These are phyloP conservation scores for Mycena galericulata DNA, from an alignment of 768 basidiomycete species.

Conservation along the genomic window DNA sequence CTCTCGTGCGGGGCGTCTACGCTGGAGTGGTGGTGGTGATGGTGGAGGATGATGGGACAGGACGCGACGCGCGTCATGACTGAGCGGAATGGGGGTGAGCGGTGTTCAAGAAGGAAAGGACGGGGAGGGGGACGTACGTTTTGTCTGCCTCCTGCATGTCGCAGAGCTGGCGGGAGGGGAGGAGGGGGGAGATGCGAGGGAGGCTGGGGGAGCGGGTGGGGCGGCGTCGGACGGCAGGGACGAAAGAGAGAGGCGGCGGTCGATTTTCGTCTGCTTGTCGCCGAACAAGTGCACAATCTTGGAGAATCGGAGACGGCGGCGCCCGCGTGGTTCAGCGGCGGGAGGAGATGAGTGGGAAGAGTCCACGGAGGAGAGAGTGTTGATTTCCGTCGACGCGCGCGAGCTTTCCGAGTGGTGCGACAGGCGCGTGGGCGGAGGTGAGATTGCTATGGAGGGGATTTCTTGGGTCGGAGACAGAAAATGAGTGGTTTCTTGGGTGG, in stretches of 20 bases:
- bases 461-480: neutral
- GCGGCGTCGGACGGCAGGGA: neutral
- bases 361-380: neutral
- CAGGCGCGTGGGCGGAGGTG: constrained; percentile 20
- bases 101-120: too few relatives aligned
- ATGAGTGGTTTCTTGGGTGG: neutral
- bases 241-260: constrained; percentile 2
- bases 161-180: neutral
- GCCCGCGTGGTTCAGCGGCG: neutral
- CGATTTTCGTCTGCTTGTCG: constrained; percentile 18
- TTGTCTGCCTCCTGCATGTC: too few relatives aligned
- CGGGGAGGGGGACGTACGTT: too few relatives aligned
- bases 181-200: neutral
- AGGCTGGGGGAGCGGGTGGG: neutral
- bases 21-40: constrained; percentile 1
- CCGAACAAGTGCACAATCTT: constrained; percentile 24
- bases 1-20: neutral
- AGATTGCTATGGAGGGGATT: constrained; percentile 13
- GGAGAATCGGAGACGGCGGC: constrained; percentile 24
- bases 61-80: constrained; percentile 26
- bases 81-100: neutral
- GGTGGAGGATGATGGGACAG: constrained; percentile 25
- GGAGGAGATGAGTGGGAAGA: neutral
- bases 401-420: constrained; percentile 13
- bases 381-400: constrained; percentile 9